Conservation (phyloP, 2,329 filamentous ascomycete genomes). For the Tolypocladium endophyticum region DNA sequence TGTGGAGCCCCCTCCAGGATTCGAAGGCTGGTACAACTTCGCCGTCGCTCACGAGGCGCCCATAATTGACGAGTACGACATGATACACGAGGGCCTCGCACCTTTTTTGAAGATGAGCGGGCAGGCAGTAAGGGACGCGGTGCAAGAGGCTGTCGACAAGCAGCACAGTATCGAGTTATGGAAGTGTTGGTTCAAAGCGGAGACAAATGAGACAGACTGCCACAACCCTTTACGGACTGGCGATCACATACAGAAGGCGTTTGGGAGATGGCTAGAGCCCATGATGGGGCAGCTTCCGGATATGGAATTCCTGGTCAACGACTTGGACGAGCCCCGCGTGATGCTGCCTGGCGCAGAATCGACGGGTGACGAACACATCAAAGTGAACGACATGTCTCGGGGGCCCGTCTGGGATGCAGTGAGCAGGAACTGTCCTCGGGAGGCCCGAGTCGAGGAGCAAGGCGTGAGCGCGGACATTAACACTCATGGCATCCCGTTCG, state of each 20-base stretch:
- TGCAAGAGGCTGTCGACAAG: slow-evolving; percentile 11
- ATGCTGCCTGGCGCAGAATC: slow-evolving; percentile 14
- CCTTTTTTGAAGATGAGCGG: slow-evolving; percentile 31
- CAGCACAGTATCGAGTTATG: slow-evolving; percentile 25
- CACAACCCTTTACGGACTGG: slow-evolving; percentile 22
- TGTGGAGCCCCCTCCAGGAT: slow-evolving; percentile 32
- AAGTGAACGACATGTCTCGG: slow-evolving; percentile 15
- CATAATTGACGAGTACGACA: slow-evolving; percentile 41
- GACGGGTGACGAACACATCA: slow-evolving; percentile 1
- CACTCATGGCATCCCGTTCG: slow-evolving; percentile 23
- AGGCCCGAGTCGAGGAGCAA: too few species aligned
- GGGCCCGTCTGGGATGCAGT: slow-evolving; percentile 19
- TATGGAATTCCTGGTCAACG: slow-evolving; percentile 32
- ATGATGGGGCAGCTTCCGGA: slow-evolving; percentile 20
- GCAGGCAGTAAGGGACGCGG: slow-evolving; percentile 15
- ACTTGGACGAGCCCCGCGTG: slow-evolving; percentile 36
- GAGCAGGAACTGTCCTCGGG: slow-evolving; percentile 16
- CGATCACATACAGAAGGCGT: slow-evolving; percentile 18
- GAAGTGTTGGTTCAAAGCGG: slow-evolving; percentile 20
- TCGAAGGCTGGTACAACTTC: slow-evolving; percentile 33
- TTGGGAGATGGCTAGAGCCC: slow-evolving; percentile 18
- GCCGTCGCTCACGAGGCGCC: slow-evolving; percentile 26
- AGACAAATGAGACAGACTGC: slow-evolving; percentile 17
- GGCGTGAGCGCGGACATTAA: not conserved
- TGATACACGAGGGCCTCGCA: slow-evolving; percentile 25